phyloP scores from a whole-genome alignment of 228 moss, liverwort and hornwort species.

The Sphagnum fallax region DNA sequence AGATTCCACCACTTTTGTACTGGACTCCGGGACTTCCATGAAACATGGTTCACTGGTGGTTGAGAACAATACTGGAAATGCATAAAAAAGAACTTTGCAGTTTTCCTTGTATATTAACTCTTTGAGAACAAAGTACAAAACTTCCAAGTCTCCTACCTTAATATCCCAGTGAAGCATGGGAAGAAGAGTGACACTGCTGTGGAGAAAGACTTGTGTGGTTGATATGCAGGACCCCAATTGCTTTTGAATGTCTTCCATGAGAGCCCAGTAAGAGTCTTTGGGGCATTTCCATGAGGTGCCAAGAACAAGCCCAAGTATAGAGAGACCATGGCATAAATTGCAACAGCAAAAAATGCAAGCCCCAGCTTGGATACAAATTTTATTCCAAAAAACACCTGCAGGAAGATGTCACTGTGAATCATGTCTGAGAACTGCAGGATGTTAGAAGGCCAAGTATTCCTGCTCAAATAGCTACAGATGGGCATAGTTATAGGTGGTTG shows the following conservation, averaged over 20 bases:
- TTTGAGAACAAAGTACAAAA: too few species aligned
- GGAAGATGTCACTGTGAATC: too few species aligned
- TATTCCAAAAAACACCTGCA: constrained; percentile 90
- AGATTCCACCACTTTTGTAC: too few species aligned
- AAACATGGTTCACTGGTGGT: too few species aligned
- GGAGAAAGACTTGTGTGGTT: constrained; percentile 59
- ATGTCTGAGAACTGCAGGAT: too few species aligned
- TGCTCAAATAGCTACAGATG: too few species aligned
- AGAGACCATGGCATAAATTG: constrained; percentile 76
- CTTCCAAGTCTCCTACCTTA: constrained; percentile 38
- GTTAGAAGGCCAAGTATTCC: too few species aligned
- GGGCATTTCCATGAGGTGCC: constrained; percentile 55
- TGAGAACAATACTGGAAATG: too few species aligned
- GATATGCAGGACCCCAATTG: constrained; percentile 82
- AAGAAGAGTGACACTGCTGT: constrained; percentile 87
- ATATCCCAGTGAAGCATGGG: constrained; percentile 90
- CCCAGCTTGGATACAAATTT: constrained; percentile 82
- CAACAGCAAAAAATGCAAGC: constrained; percentile 62
- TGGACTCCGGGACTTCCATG: too few species aligned
- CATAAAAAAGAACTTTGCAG: too few species aligned
- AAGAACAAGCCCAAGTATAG: constrained; percentile 72
- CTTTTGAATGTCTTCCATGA: constrained; percentile 83
- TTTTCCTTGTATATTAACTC: too few species aligned
- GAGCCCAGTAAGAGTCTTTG: constrained; percentile 64
- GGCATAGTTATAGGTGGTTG: too few species aligned